Conservation (phyloP, 768 basidiomycete species). For the Tricholoma flavovirens region DNA sequence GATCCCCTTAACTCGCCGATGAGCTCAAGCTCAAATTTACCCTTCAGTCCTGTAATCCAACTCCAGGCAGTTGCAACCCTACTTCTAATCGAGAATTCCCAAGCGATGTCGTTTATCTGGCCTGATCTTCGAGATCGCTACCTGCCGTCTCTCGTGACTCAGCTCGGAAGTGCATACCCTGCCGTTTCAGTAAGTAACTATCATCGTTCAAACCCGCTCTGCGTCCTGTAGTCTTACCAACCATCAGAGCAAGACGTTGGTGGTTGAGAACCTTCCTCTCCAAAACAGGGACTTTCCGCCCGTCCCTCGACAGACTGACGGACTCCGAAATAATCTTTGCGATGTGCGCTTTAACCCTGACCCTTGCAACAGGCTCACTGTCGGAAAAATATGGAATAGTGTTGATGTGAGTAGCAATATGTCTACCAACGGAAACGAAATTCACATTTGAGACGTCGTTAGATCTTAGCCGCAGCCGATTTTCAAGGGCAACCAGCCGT, state of each 20-base stretch:
- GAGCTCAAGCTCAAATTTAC: constrained; percentile 8
- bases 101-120: constrained; percentile 40
- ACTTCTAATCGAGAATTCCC: constrained; percentile 53
- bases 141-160: constrained; percentile 37
- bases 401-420: constrained; percentile 36
- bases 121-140: constrained; percentile 42
- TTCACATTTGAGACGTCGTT: constrained; percentile 7
- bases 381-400: constrained; percentile 35
- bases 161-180: constrained; percentile 33
- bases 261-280: constrained; percentile 41
- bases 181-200: constrained; percentile 33
- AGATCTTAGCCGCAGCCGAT: constrained; percentile 32
- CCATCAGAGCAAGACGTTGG: constrained; percentile 35
- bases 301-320: constrained; percentile 36
- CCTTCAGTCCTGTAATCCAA: constrained; percentile 17
- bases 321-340: constrained; percentile 29
- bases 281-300: constrained; percentile 24
- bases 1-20: constrained; percentile 2
- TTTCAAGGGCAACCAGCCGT: constrained; percentile 26
- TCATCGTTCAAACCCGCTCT: not conserved
- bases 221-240: constrained; percentile 8
- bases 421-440: not conserved
- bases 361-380: constrained; percentile 39
- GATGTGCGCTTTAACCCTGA: constrained; percentile 39
- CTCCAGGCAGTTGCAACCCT: constrained; percentile 35